Base-by-base conservation (phyloP, 352 stramenopile genomes). In the Phytopythium cucurbitacearum region DNA sequence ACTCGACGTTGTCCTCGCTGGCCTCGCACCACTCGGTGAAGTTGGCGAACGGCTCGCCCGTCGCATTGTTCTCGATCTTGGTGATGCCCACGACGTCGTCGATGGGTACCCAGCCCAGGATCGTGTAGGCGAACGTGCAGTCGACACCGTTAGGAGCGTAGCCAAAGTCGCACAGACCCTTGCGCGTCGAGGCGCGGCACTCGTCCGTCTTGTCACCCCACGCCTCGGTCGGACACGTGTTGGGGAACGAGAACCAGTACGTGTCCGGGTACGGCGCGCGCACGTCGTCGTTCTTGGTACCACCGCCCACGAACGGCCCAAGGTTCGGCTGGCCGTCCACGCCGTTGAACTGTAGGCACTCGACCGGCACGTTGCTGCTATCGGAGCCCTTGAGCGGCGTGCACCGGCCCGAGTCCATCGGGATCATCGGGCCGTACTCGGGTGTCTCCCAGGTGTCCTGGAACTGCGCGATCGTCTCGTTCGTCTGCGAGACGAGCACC, bases 81-180 rank as follows among this genome's bases (percentile, higher is more conserved):
- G 81, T 90, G 61, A 92, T 90, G 5, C 81, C 81, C 1, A 92
- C 81, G 32, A 92, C 57, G 44, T 92, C 81, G 42, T 92, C 81
- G 48, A 92, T 86, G 11, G 81, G 62, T 12, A 92, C 73, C 76
- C 76, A 90, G 21, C 82, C 82, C 0, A 93, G 38, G 38, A 93
- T 76, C 51, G 83, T 84, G 72, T 93, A 93, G 12, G 77, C 64
- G 40, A 80, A 93, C 10, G 79, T 93, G 51, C 82, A 93, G 13
- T 80, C 69, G 0, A 93, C 68, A 10, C 82, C 80, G 42, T 91
- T 69, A 0, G 82, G 82, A 4, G 68, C 67, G n/a, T 73, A 39
- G 15, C 80, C 80, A 16, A 78, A 71, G 32, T 59, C 44, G 51
- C 82, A 90, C 47, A 92, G 64, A 3, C 82, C 79, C 64, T 86